These are phyloP conservation scores for Solanum hybrid DNA, from an alignment of 305 asterid genomes.

Conservation along the genomic window DNA sequence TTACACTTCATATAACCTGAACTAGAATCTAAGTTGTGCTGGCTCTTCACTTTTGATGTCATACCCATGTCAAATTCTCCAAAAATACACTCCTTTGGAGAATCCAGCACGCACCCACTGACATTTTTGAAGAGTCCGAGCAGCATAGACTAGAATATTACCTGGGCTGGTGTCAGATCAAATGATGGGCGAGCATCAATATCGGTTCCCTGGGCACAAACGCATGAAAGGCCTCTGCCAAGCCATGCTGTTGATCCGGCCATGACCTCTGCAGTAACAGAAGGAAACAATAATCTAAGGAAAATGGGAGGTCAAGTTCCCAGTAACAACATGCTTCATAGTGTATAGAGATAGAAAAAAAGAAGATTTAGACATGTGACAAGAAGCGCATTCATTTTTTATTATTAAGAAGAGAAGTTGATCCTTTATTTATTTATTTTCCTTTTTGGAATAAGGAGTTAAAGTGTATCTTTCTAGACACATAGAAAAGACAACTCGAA, in stretches of 20 bases:
- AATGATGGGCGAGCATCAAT: slow-evolving; percentile 83
- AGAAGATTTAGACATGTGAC: background rate
- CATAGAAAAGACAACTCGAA: background rate
- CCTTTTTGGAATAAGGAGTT: background rate
- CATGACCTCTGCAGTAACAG: slow-evolving; percentile 56
- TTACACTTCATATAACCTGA: slow-evolving; percentile 3
- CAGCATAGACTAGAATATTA: slow-evolving; percentile 10
- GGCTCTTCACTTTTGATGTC: background rate
- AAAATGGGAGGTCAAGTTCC: background rate
- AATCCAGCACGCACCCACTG: background rate
- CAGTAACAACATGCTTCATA: background rate
- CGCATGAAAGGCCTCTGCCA: slow-evolving; percentile 94
- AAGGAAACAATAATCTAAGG: slow-evolving; percentile 14
- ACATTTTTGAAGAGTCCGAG: background rate
- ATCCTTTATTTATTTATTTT: background rate
- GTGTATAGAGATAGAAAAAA: background rate
- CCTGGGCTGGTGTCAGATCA: slow-evolving; percentile 85
- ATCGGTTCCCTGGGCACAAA: slow-evolving; percentile 84
- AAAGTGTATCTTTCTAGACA: background rate
- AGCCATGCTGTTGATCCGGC: slow-evolving; percentile 99
- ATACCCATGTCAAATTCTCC: background rate
- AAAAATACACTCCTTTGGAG: background rate
- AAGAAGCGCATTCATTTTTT: background rate
- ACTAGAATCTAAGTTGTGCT: background rate
- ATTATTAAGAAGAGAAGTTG: background rate